Evolutionary conservation across 306 rosid genomes (phyloP).

Genomic region (Acacia crassicarpa): DNA sequence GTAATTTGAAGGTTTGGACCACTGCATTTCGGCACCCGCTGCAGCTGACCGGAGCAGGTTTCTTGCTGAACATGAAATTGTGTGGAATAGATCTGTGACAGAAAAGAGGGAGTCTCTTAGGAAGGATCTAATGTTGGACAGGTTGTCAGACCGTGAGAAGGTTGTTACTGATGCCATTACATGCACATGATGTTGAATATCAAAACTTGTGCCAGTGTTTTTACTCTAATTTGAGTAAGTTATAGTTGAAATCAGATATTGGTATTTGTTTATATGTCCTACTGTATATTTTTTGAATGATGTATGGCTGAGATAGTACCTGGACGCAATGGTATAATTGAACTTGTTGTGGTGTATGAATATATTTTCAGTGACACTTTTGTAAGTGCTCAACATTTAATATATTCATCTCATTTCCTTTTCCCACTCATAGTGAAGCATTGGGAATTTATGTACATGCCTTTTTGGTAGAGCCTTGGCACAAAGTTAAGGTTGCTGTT

Average conservation of each 20-base stretch:
- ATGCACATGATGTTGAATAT: slow-evolving; percentile 6
- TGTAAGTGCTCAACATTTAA: no score
- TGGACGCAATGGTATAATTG: no score
- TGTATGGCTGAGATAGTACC: no score
- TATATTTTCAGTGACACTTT: no score
- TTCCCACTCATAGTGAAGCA: no score
- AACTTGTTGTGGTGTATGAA: no score
- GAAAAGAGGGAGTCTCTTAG: slow-evolving; percentile 53
- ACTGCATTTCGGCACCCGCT: slow-evolving; percentile 44
- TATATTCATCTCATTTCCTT: no score
- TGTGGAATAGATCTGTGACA: slow-evolving; percentile 52
- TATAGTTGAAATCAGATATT: background rate
- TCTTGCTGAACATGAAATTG: slow-evolving; percentile 39
- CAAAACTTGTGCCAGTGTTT: slow-evolving; percentile 6
- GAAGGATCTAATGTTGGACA: slow-evolving; percentile 56
- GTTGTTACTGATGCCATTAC: slow-evolving; percentile 39
- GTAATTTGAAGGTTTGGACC: slow-evolving; percentile 50
- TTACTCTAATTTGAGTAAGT: slow-evolving; percentile 12
- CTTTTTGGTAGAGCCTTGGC: background rate
- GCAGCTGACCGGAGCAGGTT: slow-evolving; percentile 38
- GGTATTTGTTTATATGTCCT: background rate
- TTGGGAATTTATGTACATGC: background rate
- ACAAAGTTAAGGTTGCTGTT: no score
- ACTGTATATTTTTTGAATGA: no score
- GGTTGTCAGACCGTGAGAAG: slow-evolving; percentile 72